Conservation (phyloP, 2,329 filamentous ascomycete species). For the Penicillium occitanis region DNA sequence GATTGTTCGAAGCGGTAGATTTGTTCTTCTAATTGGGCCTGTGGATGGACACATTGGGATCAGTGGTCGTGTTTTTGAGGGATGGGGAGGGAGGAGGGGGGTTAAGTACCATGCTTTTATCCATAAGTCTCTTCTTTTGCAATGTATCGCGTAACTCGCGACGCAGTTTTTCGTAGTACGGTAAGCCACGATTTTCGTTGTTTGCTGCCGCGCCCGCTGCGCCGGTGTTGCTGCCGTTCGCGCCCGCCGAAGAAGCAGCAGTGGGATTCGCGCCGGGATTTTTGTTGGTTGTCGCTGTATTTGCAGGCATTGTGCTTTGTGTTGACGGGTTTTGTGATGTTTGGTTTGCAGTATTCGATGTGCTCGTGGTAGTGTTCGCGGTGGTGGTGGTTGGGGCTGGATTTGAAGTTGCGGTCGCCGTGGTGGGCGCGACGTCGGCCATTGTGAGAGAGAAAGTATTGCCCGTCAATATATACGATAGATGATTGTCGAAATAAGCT, state of each 20-base stretch:
- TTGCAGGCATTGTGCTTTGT: neutral
- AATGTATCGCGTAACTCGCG: constrained; percentile 66
- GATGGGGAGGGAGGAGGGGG: no score
- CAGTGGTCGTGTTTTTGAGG: neutral
- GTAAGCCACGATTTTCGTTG: constrained; percentile 47
- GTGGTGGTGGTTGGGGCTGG: constrained; percentile 25
- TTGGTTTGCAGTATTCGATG: constrained; percentile 1
- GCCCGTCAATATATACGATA: neutral
- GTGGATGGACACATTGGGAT: neutral
- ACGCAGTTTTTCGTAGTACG: constrained; percentile 72
- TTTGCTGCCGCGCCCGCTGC: constrained; percentile 19
- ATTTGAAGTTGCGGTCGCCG: neutral
- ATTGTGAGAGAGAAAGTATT: neutral
- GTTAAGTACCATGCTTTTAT: constrained; percentile 56
- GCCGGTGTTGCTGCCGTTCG: neutral
- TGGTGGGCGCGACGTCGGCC: constrained; percentile 15
- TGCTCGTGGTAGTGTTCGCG: constrained; percentile 7
- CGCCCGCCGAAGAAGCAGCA: constrained; percentile 14
- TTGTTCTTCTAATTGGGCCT: constrained; percentile 69
- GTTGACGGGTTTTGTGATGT: neutral
- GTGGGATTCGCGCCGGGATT: constrained; percentile 18
- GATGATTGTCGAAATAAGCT: neutral
- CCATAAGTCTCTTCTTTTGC: constrained; percentile 63
- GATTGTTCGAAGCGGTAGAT: constrained; percentile 81
- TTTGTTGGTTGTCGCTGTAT: constrained; percentile 6